Evolutionary conservation across 2,329 filamentous ascomycete genomes (phyloP), one percentile per base, ranked within the genome.

Genomic region (Helicocarpus griseus): DNA sequence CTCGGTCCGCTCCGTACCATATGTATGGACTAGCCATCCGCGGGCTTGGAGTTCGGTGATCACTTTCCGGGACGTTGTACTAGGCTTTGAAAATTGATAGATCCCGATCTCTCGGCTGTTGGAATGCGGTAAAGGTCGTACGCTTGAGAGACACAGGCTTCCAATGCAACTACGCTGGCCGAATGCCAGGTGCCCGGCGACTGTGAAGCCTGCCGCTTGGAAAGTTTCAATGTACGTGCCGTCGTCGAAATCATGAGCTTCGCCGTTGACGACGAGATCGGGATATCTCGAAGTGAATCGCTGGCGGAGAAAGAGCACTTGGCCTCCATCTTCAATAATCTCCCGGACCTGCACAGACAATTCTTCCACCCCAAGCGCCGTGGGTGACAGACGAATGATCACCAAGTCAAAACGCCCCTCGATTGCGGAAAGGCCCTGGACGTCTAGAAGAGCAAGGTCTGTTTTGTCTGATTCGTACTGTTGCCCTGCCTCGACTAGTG

Each of bases 231-330:
- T 9, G n/a, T 35, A 35, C n/a, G 31, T 14, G n/a, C 31, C 31
- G 3, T 35, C 31, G 1, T 35, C 31, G 6, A 35, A 35, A 14
- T 35, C 31, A 35, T 35, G 31, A 9, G n/a, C 3, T 35, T 35
- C 31, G n/a, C n/a, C 31, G 31, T 35, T 35, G 31, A 35, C 31
- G 31, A 35, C 9, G 31, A 35, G 9, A 14, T 35, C 31, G 31
- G 5, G 31, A 14, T 35, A 35, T 11, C n/a, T 35, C 9, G 31
- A 35, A 3, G 31, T 11, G 31, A 35, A 35, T 14, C 5, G 31
- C 31, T 35, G 31, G 31, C 1, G 31, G n/a, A 35, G 31, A 1
- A 35, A 35, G 41, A 55, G 46, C 9, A 55, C 41, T 50, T 35
- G 29, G 17, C 50, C 35, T 33, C 17, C n/a, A 9, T 35, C 31